A percentile compares a stretch with the other conserved stretches of the same genome.
Conservation (phyloP, 768 basidiomycete genomes). For the Russula sp. region DNA sequence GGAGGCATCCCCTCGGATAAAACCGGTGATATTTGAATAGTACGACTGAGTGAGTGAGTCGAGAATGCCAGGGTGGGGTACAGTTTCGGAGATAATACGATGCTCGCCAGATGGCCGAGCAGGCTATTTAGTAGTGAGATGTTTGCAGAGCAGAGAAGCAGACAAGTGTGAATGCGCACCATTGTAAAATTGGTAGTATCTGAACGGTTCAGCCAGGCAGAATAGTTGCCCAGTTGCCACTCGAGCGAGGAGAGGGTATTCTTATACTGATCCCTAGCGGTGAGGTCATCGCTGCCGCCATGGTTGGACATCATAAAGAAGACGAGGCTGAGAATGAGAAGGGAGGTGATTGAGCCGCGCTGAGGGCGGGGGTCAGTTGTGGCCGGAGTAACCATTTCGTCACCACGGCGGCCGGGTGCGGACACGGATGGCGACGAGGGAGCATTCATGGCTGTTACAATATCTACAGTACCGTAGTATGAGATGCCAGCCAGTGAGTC, state of each 20-base stretch:
- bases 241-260: conserved; percentile 54
- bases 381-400: conserved; percentile 1
- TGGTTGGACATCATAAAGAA: conserved; percentile 77
- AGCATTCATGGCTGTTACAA: conserved; percentile 2
- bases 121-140: conserved; percentile 36
- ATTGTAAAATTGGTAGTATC: conserved; percentile 53
- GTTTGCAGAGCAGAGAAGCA: conserved; percentile 7
- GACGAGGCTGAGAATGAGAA: conserved; percentile 68
- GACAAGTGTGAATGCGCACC: conserved; percentile 36
- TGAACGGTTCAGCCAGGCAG: conserved; percentile 68
- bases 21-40: conserved; percentile 73
- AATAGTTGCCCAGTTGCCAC: conserved; percentile 64
- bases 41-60: conserved; percentile 51
- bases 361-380: conserved; percentile 29
- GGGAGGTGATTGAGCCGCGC: conserved; percentile 62
- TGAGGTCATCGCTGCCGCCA: conserved; percentile 54
- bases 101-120: conserved; percentile 38
- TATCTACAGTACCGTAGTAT: no score
- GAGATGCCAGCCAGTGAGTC: no score
- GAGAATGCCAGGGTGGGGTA: conserved; percentile 40
- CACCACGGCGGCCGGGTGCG: background rate
- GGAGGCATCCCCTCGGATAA: conserved; percentile 56
- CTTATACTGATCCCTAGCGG: conserved; percentile 58
- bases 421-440: background rate
- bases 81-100: conserved; percentile 45